These are phyloP conservation scores for Pluteus cervinus DNA, from an alignment of 768 basidiomycete genomes.

Conservation along the genomic window DNA sequence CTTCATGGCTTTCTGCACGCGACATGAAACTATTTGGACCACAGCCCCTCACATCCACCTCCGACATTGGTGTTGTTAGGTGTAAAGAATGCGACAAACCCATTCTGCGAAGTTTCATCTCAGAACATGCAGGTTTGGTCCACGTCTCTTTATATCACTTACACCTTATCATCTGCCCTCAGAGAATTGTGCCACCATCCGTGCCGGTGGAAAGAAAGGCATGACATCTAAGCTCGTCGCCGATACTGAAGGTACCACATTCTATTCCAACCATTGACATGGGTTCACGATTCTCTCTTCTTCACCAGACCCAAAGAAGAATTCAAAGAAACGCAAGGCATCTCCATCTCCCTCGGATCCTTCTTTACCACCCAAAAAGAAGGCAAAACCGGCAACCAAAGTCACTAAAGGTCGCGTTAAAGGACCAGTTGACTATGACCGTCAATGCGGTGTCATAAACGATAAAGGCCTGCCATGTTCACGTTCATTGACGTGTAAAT, in stretches of 20 bases:
- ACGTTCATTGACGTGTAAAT: constrained; percentile 95
- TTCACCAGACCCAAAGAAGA: constrained; percentile 38
- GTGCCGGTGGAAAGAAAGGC: constrained; percentile 45
- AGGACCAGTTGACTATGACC: constrained; percentile 86
- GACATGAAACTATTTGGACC: constrained; percentile 89
- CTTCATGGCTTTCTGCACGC: constrained; percentile 76
- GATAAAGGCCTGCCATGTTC: constrained; percentile 91
- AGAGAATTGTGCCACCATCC: constrained; percentile 62
- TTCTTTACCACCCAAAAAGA: constrained; percentile 68
- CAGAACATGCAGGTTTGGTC: constrained; percentile 68
- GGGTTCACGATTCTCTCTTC: not conserved
- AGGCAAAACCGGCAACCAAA: constrained; percentile 61
- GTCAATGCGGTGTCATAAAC: constrained; percentile 95
- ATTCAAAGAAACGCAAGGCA: constrained; percentile 72
- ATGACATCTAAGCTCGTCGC: constrained; percentile 54
- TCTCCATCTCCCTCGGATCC: constrained; percentile 68
- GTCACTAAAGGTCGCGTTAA: constrained; percentile 75
- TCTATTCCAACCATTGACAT: not conserved
- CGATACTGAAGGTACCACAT: constrained; percentile 41
- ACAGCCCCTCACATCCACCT: constrained; percentile 59
- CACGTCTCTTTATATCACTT: constrained; percentile 1
- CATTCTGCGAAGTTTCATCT: constrained; percentile 65
- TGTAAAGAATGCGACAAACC: constrained; percentile 84
- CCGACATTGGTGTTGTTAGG: constrained; percentile 57
- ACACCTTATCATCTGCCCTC: constrained; percentile 7